A percentile compares a stretch with the other conserved stretches of the same genome.
phyloP scores from a whole-genome alignment of 192 early-diverging fungal genomes.

The Coemansia sp. region DNA sequence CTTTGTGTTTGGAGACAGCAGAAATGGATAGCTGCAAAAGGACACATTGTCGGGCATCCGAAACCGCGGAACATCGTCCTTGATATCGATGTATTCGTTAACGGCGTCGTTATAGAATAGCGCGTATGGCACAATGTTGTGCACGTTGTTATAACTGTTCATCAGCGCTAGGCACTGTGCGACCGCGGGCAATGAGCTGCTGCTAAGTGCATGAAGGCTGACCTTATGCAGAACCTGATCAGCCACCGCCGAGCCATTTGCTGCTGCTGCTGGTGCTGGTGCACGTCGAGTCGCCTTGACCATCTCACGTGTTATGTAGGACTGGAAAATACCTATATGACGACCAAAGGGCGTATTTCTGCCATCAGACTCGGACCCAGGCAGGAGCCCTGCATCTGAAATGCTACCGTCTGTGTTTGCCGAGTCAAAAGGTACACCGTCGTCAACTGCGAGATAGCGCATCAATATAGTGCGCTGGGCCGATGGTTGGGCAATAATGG shows the following conservation, averaged over 20 bases:
- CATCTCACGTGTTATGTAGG: conserved; percentile 35
- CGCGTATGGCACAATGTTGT: conserved; percentile 56
- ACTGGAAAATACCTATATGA: conserved; percentile 32
- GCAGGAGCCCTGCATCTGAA: no score
- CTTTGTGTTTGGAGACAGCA: conserved; percentile 68
- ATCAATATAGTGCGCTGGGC: conserved; percentile 28
- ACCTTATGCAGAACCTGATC: conserved; percentile 26
- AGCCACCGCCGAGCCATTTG: conserved; percentile 1
- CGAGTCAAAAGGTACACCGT: not conserved
- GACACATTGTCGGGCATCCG: conserved; percentile 65
- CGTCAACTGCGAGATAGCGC: conserved; percentile 31
- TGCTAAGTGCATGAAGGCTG: conserved; percentile 26
- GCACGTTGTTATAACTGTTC: conserved; percentile 63
- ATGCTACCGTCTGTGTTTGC: not conserved
- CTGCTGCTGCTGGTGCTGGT: not conserved
- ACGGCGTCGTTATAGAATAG: conserved; percentile 70
- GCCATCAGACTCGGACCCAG: not conserved
- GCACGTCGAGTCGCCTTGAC: conserved; percentile 17
- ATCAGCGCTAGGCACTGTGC: conserved; percentile 34
- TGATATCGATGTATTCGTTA: conserved; percentile 70
- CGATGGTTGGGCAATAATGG: conserved; percentile 26
- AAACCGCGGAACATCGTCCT: conserved; percentile 73
- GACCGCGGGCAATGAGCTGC: conserved; percentile 24
- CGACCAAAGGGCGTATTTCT: conserved; percentile 16
- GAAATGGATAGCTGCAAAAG: conserved; percentile 74